A percentile compares a stretch with the other conserved stretches of the same genome.
Evolutionary conservation across 495 filamentous ascomycete species (phyloP).

Genomic region (Aspergillus olivimuriae): DNA sequence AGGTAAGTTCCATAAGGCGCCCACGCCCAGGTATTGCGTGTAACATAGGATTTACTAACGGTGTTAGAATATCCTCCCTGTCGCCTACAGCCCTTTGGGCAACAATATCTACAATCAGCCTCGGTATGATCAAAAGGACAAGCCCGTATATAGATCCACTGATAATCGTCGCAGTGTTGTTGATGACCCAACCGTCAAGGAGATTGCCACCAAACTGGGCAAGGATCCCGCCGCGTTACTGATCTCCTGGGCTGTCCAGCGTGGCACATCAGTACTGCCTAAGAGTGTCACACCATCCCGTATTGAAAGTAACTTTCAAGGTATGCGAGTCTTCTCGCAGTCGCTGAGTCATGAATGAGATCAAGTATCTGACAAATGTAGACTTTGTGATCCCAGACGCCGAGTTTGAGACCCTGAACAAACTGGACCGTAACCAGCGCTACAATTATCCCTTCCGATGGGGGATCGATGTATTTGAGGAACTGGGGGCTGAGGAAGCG

Average conservation of each 20-base stretch:
- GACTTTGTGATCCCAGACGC: conserved; percentile 44
- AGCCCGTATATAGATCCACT: not conserved
- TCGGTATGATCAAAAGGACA: conserved; percentile 16
- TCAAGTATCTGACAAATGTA: conserved; percentile 9
- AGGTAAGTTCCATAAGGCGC: conserved; percentile 15
- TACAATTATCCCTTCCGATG: conserved; percentile 48
- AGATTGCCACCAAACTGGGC: conserved; percentile 58
- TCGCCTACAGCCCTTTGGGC: conserved; percentile 50
- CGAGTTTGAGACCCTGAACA: conserved; percentile 38
- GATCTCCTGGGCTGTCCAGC: conserved; percentile 78
- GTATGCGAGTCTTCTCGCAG: conserved; percentile 4
- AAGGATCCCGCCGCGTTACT: conserved; percentile 68
- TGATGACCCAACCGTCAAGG: conserved; percentile 55
- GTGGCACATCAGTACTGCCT: conserved; percentile 51
- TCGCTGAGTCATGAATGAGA: not conserved
- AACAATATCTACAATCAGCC: conserved; percentile 44
- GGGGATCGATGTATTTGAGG: conserved; percentile 46
- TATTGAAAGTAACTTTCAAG: conserved; percentile 53
- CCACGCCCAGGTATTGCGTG: not conserved
- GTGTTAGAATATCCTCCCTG: conserved; percentile 37
- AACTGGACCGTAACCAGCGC: conserved; percentile 38
- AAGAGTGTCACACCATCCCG: conserved; percentile 54
- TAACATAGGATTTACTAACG: not conserved
- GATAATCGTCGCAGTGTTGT: conserved; percentile 27
- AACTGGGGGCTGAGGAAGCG: conserved; percentile 38